A percentile compares a stretch with the other conserved stretches of the same genome.
phyloP scores from a whole-genome alignment of 495 filamentous ascomycete genomes.

The Lasiosphaeria miniovina region DNA sequence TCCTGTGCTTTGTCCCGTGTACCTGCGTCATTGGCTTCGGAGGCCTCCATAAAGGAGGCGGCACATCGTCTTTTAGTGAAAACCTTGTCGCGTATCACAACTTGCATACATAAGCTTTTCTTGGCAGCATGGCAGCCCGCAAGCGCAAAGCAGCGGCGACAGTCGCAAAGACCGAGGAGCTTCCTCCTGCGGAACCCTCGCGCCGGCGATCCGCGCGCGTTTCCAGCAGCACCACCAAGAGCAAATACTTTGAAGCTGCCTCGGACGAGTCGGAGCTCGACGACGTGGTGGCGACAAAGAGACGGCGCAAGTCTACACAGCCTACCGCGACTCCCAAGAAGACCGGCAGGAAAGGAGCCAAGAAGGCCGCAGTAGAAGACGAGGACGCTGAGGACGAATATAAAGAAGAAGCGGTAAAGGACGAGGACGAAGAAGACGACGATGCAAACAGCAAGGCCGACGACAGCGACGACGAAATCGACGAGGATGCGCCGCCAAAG shows the following conservation, averaged over 20 bases:
- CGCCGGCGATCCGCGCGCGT: constrained; percentile 39
- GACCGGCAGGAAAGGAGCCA: constrained; percentile 6
- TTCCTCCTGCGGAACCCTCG: too few species aligned
- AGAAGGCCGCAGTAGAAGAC: neutral
- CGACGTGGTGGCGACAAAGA: neutral
- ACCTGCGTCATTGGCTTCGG: too few species aligned
- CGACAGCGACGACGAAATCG: constrained; percentile 34
- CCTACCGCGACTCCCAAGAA: neutral
- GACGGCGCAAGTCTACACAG: neutral
- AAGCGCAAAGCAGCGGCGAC: constrained; percentile 1
- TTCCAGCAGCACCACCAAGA: constrained; percentile 35
- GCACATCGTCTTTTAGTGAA: too few species aligned
- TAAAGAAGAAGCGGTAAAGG: constrained; percentile 18
- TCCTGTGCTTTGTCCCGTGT: too few species aligned
- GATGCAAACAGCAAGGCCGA: constrained; percentile 18
- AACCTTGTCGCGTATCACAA: too few species aligned
- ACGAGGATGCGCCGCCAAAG: constrained; percentile 34
- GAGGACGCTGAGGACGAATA: constrained; percentile 26
- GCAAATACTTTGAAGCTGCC: constrained; percentile 36
- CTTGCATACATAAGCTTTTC: too few species aligned
- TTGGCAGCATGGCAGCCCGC: neutral
- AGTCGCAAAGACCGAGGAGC: too few species aligned
- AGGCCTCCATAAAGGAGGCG: too few species aligned
- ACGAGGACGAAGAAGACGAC: constrained; percentile 22
- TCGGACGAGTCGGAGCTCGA: constrained; percentile 17